Evolutionary conservation across 148 eudicot genomes (phyloP).

Genomic region (Rhododendron ferrugineum): DNA sequence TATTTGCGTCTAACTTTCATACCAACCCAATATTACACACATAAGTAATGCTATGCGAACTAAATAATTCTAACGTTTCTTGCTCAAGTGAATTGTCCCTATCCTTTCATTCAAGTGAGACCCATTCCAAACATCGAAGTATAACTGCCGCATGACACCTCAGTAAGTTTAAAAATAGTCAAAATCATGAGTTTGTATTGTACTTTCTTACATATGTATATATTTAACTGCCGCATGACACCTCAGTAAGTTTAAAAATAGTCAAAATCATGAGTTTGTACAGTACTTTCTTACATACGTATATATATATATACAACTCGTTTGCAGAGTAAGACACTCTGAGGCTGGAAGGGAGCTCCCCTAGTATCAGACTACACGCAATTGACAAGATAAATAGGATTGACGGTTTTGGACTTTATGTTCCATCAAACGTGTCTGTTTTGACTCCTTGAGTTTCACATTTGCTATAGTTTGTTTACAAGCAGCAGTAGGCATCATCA

Average conservation of each 20-base stretch:
- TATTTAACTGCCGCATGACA: background rate
- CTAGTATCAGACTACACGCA: background rate
- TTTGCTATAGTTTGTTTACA: background rate
- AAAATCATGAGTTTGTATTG: background rate
- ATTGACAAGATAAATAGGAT: background rate
- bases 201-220: background rate
- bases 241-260: background rate
- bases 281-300: background rate
- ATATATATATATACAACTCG: background rate
- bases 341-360: background rate
- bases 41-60: background rate
- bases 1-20: background rate
- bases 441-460: background rate
- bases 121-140: background rate
- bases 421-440: background rate
- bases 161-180: background rate
- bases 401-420: background rate
- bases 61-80: background rate
- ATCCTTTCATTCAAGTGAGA: background rate
- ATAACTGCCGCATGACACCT: background rate
- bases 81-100: background rate
- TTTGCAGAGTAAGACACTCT: background rate
- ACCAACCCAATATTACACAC: background rate
- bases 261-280: background rate
- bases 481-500: background rate